phyloP scores from a whole-genome alignment of 495 filamentous ascomycete genomes.

The Penicillium simplicissimum region DNA sequence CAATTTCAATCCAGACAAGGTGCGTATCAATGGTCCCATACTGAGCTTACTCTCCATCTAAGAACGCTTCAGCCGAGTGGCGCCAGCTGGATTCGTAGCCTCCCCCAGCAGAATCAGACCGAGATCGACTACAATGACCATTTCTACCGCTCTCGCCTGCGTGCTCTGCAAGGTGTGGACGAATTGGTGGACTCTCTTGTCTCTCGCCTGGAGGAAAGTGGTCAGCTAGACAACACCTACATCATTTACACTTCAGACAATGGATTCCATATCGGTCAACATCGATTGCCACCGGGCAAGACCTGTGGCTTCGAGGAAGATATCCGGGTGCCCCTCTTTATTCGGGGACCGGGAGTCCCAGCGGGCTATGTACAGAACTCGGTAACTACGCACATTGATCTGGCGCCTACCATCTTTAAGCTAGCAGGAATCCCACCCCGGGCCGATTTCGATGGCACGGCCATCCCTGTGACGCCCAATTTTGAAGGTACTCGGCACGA shows the following conservation, averaged over 20 bases:
- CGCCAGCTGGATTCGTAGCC: conserved; percentile 60
- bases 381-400: conserved; percentile 68
- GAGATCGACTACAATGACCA: conserved; percentile 66
- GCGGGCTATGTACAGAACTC: conserved; percentile 46
- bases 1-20: conserved; percentile 50
- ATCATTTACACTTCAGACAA: conserved; percentile 75
- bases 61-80: conserved; percentile 59
- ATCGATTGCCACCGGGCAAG: conserved; percentile 71
- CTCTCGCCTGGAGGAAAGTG: conserved; percentile 48
- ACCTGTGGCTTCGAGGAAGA: conserved; percentile 72
- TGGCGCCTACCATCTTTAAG: conserved; percentile 65
- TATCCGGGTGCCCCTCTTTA: conserved; percentile 66
- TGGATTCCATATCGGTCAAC: conserved; percentile 74
- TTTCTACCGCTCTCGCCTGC: conserved; percentile 64
- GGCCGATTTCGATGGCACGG: conserved; percentile 60
- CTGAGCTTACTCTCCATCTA: conserved; percentile 50
- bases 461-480: conserved; percentile 48
- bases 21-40: conserved; percentile 32
- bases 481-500: conserved; percentile 52
- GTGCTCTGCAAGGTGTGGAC: conserved; percentile 66
- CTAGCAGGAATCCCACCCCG: conserved; percentile 48
- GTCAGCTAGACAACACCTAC: conserved; percentile 65
- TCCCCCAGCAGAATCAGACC: conserved; percentile 52
- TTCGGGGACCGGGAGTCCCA: conserved; percentile 60
- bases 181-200: conserved; percentile 65